phyloP scores from a whole-genome alignment of 2,329 filamentous ascomycete species.

The Cercospora nicotianae region DNA sequence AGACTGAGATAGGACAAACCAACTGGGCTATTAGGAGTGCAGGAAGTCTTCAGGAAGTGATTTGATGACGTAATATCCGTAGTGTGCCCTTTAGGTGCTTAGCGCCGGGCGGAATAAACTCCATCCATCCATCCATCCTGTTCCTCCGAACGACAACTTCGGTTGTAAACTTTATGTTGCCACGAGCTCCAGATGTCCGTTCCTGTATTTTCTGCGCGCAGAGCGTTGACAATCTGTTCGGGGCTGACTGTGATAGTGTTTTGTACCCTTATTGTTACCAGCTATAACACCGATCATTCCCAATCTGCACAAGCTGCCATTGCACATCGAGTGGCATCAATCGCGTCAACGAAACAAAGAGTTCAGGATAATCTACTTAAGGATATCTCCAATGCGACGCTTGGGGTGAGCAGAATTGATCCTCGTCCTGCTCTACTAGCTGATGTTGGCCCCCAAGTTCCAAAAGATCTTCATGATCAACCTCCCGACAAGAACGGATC shows the following conservation, averaged over 20 bases:
- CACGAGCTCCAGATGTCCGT: background rate
- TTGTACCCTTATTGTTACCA: background rate
- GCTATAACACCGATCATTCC: background rate
- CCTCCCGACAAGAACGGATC: constrained; percentile 51
- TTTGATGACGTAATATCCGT: too few species aligned
- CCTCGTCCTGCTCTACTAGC: background rate
- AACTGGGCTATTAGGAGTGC: too few species aligned
- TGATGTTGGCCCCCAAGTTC: constrained; percentile 39
- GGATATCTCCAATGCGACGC: background rate
- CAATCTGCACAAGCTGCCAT: background rate
- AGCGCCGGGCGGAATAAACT: too few species aligned
- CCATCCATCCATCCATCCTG: too few species aligned
- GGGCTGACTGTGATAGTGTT: background rate
- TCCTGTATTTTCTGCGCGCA: background rate
- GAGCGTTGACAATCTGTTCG: background rate
- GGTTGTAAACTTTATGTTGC: background rate
- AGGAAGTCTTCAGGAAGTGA: too few species aligned
- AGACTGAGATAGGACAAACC: too few species aligned
- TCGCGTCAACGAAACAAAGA: background rate
- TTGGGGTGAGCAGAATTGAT: background rate
- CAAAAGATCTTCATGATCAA: constrained; percentile 54
- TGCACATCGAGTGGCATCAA: background rate
- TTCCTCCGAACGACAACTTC: background rate
- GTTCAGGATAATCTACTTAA: background rate
- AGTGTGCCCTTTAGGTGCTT: too few species aligned